Conservation (phyloP, 1,284 basidiomycete species). For the Meira nashicola region DNA sequence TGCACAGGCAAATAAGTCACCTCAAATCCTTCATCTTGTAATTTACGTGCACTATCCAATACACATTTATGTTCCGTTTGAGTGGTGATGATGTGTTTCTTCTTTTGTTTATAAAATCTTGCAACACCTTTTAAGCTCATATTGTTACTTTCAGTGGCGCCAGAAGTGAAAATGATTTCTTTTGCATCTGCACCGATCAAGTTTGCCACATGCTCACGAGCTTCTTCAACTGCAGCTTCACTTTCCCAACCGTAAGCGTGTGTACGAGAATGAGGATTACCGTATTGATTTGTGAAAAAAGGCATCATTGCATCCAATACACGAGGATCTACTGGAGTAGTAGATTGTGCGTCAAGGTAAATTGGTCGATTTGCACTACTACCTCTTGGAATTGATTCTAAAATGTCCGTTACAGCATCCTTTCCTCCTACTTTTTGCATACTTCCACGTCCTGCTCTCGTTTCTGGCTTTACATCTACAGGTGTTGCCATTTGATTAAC, state of each 20-base stretch:
- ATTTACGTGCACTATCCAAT: conserved; percentile 89
- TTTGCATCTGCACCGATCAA: conserved; percentile 91
- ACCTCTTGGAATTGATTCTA: conserved; percentile 22
- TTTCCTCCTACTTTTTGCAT: conserved; percentile 14
- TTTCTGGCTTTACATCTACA: conserved; percentile 34
- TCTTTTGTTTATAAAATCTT: conserved; percentile 61
- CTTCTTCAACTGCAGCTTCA: conserved; percentile 86
- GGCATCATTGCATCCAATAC: conserved; percentile 97
- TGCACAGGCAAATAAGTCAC: conserved; percentile 94
- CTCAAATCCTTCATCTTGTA: conserved; percentile 95
- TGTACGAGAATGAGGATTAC: conserved; percentile 95
- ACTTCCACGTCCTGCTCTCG: conserved; percentile 32
- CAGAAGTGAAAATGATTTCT: conserved; percentile 98
- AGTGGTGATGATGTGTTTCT: conserved; percentile 60
- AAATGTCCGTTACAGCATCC: conserved; percentile 19
- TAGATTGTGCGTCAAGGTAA: conserved; percentile 59
- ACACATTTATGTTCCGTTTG: conserved; percentile 93
- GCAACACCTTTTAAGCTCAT: conserved; percentile 97
- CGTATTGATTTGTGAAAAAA: conserved; percentile 90
- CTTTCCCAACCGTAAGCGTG: conserved; percentile 99
- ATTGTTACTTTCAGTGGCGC: conserved; percentile 97
- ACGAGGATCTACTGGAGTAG: conserved; percentile 93
- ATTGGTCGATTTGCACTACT: conserved; percentile 44
- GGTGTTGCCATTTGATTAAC: conserved; percentile 42
- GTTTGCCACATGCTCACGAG: conserved; percentile 81